These are phyloP conservation scores for Hygrophoropsis aurantiaca DNA, from an alignment of 768 basidiomycete genomes.

Conservation along the genomic window DNA sequence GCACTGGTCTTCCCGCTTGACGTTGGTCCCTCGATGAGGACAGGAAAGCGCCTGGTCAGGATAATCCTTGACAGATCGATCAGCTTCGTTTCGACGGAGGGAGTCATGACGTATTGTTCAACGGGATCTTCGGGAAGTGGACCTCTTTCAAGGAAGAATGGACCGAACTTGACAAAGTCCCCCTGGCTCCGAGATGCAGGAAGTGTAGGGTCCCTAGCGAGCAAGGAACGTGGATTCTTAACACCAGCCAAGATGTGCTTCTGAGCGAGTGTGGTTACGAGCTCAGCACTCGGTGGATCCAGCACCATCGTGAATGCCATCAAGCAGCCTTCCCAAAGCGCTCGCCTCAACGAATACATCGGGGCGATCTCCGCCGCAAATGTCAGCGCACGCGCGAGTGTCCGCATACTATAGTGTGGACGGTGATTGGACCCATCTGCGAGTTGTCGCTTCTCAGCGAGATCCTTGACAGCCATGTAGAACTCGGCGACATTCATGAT, in stretches of 20 bases:
- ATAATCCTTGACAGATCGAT: conserved; percentile 92
- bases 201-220: conserved; percentile 65
- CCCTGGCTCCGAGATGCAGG: conserved; percentile 46
- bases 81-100: conserved; percentile 93
- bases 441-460: conserved; percentile 72
- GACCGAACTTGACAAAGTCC: conserved; percentile 81
- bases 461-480: conserved; percentile 75
- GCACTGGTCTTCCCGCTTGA: conserved; percentile 98
- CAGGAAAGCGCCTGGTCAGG: conserved; percentile 84
- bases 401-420: conserved; percentile 98
- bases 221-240: conserved; percentile 73
- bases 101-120: conserved; percentile 91
- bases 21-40: conserved; percentile 96
- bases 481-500: conserved; percentile 93
- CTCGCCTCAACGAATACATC: conserved; percentile 76
- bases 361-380: conserved; percentile 84
- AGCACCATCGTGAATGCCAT: conserved; percentile 99
- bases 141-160: conserved; percentile 87
- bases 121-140: conserved; percentile 57
- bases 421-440: conserved; percentile 92
- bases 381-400: conserved; percentile 83
- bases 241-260: conserved; percentile 78
- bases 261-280: conserved; percentile 69
- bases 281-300: conserved; percentile 64
- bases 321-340: conserved; percentile 93